Conservation (phyloP, 177 flowering plant species). For the Telopea speciosissima region DNA sequence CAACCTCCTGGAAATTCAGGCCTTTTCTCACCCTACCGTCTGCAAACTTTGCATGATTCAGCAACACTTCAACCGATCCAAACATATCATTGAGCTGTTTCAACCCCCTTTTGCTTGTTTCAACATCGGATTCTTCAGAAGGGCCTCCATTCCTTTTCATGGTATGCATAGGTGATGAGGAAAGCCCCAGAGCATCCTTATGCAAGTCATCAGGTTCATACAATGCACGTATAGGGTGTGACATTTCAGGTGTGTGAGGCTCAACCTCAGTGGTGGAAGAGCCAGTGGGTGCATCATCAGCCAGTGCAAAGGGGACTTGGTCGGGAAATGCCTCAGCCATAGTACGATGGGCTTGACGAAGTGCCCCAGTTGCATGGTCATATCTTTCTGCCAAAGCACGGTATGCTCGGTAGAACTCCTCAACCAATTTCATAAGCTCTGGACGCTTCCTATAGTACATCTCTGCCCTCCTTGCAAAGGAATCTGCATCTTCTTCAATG, state of each 20-base stretch:
- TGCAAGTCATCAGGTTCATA: conserved; percentile 47
- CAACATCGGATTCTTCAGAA: conserved; percentile 41
- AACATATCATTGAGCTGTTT: conserved; percentile 46
- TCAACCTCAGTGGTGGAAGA: conserved; percentile 43
- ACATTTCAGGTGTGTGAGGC: conserved; percentile 52
- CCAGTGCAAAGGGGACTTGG: conserved; percentile 43
- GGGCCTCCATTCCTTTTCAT: conserved; percentile 41
- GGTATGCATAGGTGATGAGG: conserved; percentile 29
- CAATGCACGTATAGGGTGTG: conserved; percentile 31
- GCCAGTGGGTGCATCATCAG: conserved; percentile 47
- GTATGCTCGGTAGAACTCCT: conserved; percentile 91
- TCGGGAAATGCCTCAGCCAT: conserved; percentile 85
- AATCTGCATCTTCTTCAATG: conserved; percentile 94
- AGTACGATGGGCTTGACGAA: conserved; percentile 82
- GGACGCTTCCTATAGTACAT: conserved; percentile 99
- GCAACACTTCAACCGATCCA: conserved; percentile 30
- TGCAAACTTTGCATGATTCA: conserved; percentile 21
- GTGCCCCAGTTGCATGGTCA: conserved; percentile 85
- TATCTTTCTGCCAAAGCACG: conserved; percentile 98
- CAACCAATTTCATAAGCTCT: conserved; percentile 96
- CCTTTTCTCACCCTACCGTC: conserved; percentile 57
- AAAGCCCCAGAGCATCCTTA: conserved; percentile 37
- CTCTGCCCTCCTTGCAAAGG: conserved; percentile 97
- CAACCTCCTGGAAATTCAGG: conserved; percentile 39
- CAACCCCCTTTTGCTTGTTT: conserved; percentile 39